Conservation (phyloP, 192 early-diverging fungal species). For the Ambispora gerdemannii region DNA sequence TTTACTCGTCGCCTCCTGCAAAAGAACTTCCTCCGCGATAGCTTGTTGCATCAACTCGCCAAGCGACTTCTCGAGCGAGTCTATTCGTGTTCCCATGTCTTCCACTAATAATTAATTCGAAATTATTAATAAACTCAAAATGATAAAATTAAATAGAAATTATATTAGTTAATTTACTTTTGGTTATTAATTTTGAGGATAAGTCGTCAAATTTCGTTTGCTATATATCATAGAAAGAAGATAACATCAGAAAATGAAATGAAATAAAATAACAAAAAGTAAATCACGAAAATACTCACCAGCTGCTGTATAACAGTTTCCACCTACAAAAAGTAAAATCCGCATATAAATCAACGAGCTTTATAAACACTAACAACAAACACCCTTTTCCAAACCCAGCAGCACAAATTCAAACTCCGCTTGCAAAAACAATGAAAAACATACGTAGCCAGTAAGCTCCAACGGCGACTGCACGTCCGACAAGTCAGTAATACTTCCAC, state of each 20-base stretch:
- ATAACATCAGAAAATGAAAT: background rate
- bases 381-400: background rate
- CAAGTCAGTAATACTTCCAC: background rate
- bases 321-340: no score
- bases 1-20: background rate
- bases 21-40: background rate
- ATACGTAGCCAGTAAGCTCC: background rate
- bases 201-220: conserved; percentile 2
- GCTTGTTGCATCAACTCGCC: conserved; percentile 8
- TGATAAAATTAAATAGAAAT: background rate
- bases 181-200: background rate
- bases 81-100: conserved; percentile 2
- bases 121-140: background rate
- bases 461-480: background rate
- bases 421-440: no score
- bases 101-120: conserved; percentile 2
- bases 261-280: background rate
- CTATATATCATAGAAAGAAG: background rate
- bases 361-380: background rate
- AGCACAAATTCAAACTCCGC: background rate
- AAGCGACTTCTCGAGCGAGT: conserved; percentile 12
- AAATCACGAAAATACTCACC: background rate
- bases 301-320: conserved; percentile 3
- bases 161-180: background rate
- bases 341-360: background rate